Evolutionary conservation across 306 rosid genomes (phyloP), one percentile per base, ranked within the genome.

Genomic region (Malus sieversii): DNA sequence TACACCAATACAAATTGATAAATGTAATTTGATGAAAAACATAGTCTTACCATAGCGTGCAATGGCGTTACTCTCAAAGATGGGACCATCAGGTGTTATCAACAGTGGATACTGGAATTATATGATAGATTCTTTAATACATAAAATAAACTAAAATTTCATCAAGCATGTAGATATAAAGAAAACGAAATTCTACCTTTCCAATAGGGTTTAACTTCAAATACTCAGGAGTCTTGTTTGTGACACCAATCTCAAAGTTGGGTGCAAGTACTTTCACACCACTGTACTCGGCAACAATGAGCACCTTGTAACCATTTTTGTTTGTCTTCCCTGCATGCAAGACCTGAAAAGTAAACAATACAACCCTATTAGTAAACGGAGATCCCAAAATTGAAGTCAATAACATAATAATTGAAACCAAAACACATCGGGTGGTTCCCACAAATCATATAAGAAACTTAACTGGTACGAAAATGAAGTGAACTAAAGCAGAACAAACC

Each of bases 61-160:
- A 65, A 90, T 90, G 3, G 98, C 95, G 69, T 93, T 93, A 78
- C 98, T 93, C 86, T 93, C 95, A 27, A 90, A 93, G 16, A 93
- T 59, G 1, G 93, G 65, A 58, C 97, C 98, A 63, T 93, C 91
- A 0, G 93, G 89, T 16, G 97, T 93, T 80, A 87, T 86, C 84
- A 93, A 61, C 20, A 90, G 97, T 9, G 98, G 98, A 76, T 87
- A 77, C 98, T 93, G 83, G 15, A 77, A 73, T 65, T 45, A 57
- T 19, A 69, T 16, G 4, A 29, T 8, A 30, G 38, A 68, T 67
- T 67, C 57, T 25, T 10, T 33, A 65, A 33, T 23, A 59, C 40
- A 35, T 10, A 65, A 51, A 10, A 32, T 32, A 79, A 61, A 48
- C 20, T 11, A 22, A n/a, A 3, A 29, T 74, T 38, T 33, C 19